A percentile compares a stretch with the other conserved stretches of the same genome.
These are phyloP conservation scores for Penicillium sp. DNA, from an alignment of 2,329 filamentous ascomycete genomes.

Conservation along the genomic window DNA sequence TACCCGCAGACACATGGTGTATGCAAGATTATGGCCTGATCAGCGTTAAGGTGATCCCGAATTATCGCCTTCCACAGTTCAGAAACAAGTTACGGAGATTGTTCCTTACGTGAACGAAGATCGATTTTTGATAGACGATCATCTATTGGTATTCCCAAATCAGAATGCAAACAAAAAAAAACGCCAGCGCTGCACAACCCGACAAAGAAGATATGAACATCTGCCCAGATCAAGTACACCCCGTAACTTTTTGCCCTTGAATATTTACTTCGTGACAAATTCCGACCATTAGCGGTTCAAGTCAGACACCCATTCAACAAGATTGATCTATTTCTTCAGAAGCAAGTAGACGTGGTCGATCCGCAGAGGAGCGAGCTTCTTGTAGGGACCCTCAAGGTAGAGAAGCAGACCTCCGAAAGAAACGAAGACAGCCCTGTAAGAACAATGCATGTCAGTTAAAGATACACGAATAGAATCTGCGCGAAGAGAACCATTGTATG, in stretches of 20 bases:
- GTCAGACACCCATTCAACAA: conserved; percentile 3
- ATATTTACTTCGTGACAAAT: conserved; percentile 1
- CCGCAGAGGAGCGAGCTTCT: conserved; percentile 86
- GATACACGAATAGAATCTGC: background rate
- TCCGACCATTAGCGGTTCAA: conserved; percentile 5
- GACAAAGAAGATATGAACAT: conserved; percentile 24
- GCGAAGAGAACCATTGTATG: background rate
- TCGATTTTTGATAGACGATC: conserved; percentile 16
- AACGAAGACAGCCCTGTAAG: conserved; percentile 78
- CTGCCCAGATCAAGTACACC: conserved; percentile 14
- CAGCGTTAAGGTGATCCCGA: too few relatives aligned
- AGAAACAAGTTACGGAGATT: too few relatives aligned
- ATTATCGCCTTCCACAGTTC: too few relatives aligned
- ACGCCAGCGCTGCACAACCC: conserved; percentile 43
- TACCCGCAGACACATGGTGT: background rate
- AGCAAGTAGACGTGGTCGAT: conserved; percentile 94
- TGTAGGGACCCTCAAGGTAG: conserved; percentile 88
- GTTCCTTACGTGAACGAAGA: background rate
- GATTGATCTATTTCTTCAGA: conserved; percentile 72
- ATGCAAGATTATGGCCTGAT: too few relatives aligned
- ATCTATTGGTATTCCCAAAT: conserved; percentile 38
- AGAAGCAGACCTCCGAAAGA: conserved; percentile 92
- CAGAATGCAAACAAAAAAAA: conserved; percentile 32
- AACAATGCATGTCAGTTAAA: background rate
- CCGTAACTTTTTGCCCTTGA: conserved; percentile 21